These are phyloP conservation scores for Neopestalotiopsis rosae DNA, from an alignment of 2,329 filamentous ascomycete species.

Conservation along the genomic window DNA sequence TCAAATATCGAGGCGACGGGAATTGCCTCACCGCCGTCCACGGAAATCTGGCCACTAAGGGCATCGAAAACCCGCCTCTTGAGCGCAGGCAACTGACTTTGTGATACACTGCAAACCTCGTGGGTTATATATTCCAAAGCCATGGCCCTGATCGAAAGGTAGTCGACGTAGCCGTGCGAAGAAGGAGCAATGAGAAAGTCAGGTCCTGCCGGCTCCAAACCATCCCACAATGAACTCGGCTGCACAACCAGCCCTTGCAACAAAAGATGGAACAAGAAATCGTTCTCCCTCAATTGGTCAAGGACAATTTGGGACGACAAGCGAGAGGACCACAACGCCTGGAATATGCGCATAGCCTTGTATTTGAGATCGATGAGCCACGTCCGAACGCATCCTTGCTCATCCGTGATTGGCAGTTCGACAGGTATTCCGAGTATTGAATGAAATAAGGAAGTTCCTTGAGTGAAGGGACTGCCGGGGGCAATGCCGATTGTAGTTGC, in stretches of 20 bases:
- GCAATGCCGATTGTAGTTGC: conserved; percentile 73
- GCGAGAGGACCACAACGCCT: conserved; percentile 82
- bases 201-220: conserved; percentile 60
- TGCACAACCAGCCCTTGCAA: conserved; percentile 74
- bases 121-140: conserved; percentile 84
- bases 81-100: conserved; percentile 71
- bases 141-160: conserved; percentile 77
- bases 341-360: conserved; percentile 74
- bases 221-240: conserved; percentile 76
- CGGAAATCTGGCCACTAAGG: conserved; percentile 76
- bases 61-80: conserved; percentile 73
- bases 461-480: conserved; percentile 72
- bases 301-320: conserved; percentile 79
- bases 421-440: conserved; percentile 75
- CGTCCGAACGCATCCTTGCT: conserved; percentile 61
- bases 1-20: conserved; percentile 83
- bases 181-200: conserved; percentile 74
- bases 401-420: conserved; percentile 69
- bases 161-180: conserved; percentile 74
- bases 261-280: conserved; percentile 81
- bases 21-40: conserved; percentile 69
- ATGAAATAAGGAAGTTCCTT: conserved; percentile 81
- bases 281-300: conserved; percentile 78
- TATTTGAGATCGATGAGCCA: conserved; percentile 75
- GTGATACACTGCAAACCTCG: conserved; percentile 80